phyloP scores from a whole-genome alignment of 169 alveolate species.

The Blepharisma undulans region DNA sequence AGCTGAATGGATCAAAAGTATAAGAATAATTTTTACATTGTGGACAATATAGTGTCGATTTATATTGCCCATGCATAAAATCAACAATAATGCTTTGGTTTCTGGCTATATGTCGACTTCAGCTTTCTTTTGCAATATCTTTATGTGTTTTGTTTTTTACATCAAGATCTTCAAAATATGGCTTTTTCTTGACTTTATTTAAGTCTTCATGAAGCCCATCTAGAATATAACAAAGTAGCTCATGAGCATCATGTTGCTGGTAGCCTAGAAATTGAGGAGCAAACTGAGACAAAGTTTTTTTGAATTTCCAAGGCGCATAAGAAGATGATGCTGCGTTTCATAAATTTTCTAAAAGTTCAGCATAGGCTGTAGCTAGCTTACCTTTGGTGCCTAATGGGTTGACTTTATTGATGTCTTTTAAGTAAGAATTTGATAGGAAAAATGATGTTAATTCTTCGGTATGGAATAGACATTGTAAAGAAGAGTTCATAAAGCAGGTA shows the following conservation, averaged over 20 bases:
- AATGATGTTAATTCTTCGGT: conserved; percentile 70
- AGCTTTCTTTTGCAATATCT: conserved; percentile 56
- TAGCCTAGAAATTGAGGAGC: conserved; percentile 74
- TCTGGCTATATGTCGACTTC: conserved; percentile 70
- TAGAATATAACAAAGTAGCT: conserved; percentile 69
- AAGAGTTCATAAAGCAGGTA: conserved; percentile 85
- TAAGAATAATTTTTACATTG: conserved; percentile 53
- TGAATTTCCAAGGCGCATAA: conserved; percentile 69
- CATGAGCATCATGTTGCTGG: conserved; percentile 82
- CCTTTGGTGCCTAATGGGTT: conserved; percentile 84
- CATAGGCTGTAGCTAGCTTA: conserved; percentile 73
- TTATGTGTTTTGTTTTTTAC: conserved; percentile 55
- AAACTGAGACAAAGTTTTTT: conserved; percentile 62
- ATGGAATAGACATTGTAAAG: conserved; percentile 76
- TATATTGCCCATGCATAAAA: conserved; percentile 79
- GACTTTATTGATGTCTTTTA: conserved; percentile 54
- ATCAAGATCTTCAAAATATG: conserved; percentile 64
- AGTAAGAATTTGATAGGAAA: conserved; percentile 56
- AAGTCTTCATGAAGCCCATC: conserved; percentile 86
- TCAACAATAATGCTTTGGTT: conserved; percentile 77
- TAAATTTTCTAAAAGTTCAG: conserved; percentile 69
- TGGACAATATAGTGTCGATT: conserved; percentile 66
- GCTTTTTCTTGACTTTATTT: conserved; percentile 74
- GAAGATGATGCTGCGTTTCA: conserved; percentile 65
- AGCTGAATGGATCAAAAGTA: conserved; percentile 75